These are phyloP conservation scores for Fagus sylvatica DNA, from an alignment of 306 rosid species.

Conservation along the genomic window DNA sequence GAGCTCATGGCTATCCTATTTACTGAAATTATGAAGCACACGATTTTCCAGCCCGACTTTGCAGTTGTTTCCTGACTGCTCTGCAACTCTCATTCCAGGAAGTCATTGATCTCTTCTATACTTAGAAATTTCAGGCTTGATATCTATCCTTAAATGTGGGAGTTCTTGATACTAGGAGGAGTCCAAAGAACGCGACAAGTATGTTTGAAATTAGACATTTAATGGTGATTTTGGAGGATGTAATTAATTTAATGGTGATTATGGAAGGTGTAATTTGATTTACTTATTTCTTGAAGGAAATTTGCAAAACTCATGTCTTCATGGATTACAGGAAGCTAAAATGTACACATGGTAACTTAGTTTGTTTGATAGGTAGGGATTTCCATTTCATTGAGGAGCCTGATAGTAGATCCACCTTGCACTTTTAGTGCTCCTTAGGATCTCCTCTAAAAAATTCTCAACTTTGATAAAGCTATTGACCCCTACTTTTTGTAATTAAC, in stretches of 20 bases:
- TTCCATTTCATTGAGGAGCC: slow-evolving; percentile 1
- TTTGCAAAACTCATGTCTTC: neutral
- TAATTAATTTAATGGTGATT: too few species aligned
- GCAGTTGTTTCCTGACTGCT: neutral
- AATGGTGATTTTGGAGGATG: too few species aligned
- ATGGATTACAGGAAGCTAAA: too few species aligned
- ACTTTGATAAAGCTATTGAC: too few species aligned
- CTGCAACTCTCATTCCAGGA: neutral
- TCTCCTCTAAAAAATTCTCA: too few species aligned
- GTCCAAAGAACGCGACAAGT: neutral
- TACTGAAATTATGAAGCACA: neutral
- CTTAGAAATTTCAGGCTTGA: neutral
- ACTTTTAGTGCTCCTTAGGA: neutral
- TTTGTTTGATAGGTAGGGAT: too few species aligned
- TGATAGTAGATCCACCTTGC: neutral
- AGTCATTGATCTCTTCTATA: neutral
- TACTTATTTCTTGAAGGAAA: neutral
- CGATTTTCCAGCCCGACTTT: neutral
- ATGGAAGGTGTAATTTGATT: neutral
- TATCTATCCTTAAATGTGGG: neutral
- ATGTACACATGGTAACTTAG: too few species aligned
- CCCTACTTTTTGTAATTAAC: too few species aligned
- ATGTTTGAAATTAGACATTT: neutral
- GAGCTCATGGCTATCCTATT: too few species aligned
- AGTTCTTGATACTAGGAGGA: neutral